Conservation (phyloP, 768 basidiomycete genomes). For the Hydnum rufescens region DNA sequence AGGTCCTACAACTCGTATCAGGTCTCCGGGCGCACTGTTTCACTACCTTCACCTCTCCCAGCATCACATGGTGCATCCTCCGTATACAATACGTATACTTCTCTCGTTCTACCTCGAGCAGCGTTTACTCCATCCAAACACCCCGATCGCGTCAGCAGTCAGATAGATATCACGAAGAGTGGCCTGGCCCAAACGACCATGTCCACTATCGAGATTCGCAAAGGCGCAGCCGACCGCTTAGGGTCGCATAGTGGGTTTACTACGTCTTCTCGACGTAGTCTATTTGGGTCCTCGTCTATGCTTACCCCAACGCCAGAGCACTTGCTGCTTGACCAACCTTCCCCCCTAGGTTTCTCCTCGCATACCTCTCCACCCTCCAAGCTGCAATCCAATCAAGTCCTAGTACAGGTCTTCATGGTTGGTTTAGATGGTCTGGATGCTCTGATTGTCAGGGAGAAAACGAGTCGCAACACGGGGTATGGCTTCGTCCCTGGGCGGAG, state of each 20-base stretch:
- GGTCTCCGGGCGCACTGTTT: background rate
- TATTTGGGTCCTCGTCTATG: slow-evolving; percentile 3
- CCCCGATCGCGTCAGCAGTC: slow-evolving; percentile 13
- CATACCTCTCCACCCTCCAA: slow-evolving; percentile 55
- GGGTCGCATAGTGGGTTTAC: background rate
- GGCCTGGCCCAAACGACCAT: slow-evolving; percentile 77
- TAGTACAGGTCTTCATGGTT: slow-evolving; percentile 84
- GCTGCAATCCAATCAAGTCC: slow-evolving; percentile 44
- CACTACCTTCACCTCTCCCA: slow-evolving; percentile 4
- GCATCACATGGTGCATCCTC: slow-evolving; percentile 10
- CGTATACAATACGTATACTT: slow-evolving; percentile 16
- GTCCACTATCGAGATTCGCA: slow-evolving; percentile 40
- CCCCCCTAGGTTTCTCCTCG: slow-evolving; percentile 42
- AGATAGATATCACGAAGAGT: slow-evolving; percentile 42
- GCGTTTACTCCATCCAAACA: slow-evolving; percentile 23
- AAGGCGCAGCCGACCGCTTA: slow-evolving; percentile 9
- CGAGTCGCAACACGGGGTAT: slow-evolving; percentile 14
- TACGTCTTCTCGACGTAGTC: background rate
- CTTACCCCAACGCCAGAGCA: slow-evolving; percentile 14
- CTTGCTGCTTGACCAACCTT: slow-evolving; percentile 16
- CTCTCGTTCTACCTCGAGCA: slow-evolving; percentile 28
- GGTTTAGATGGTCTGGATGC: slow-evolving; percentile 60
- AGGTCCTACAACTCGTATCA: background rate
- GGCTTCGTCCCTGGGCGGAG: slow-evolving; percentile 77
- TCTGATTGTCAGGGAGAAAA: slow-evolving; percentile 35